Base-by-base conservation (phyloP, 331 rosid genomes). In the Pyrus hybrid region DNA sequence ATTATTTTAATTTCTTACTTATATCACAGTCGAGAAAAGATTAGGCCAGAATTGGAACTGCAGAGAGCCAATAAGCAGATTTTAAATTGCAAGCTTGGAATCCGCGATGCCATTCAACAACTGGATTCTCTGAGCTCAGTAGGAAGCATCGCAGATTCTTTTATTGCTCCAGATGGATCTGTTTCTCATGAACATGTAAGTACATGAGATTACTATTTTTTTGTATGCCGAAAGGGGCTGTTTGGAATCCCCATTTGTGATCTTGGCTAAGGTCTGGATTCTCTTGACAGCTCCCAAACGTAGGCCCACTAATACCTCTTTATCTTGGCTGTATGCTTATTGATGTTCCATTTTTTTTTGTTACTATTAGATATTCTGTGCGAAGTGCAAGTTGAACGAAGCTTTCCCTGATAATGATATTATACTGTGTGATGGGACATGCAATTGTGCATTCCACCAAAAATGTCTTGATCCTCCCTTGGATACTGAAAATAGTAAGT, bases 381-480 rank as follows among this genome's bases (percentile, higher is more conserved):
- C 98, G 8, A 88, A 84, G 77, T 93, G 98, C 90, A 91, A 93
- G 84, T 77, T 83, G 68, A 86, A 80, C 7, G 98, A 93, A 87
- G 96, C 93, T 35, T 88, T 83, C 75, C 93, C 90, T 3, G 98
- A 91, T 76, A 91, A 93, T 84, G 98, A 93, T 78, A 93, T 93
- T 74, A 87, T 93, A 80, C 93, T 93, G 56, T 93, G 98, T 72
- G 98, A 93, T 79, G 98, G 98, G 63, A 87, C 98, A 72, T 93
- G 98, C 83, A 93, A 93, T 79, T 79, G 92, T 70, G 98, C 96
- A 74, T 93, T 89, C 84, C 98, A 93, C 88, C 98, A 93, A 79
- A 89, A 79, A 73, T 93, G 98, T 82, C 92, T 93, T 32, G 88
- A 93, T 63, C 98, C 97, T 82, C 97, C 97, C 28, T 77, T 93